Conservation (phyloP, 441 rosid genomes). For the Rhodomyrtus psidioides region DNA sequence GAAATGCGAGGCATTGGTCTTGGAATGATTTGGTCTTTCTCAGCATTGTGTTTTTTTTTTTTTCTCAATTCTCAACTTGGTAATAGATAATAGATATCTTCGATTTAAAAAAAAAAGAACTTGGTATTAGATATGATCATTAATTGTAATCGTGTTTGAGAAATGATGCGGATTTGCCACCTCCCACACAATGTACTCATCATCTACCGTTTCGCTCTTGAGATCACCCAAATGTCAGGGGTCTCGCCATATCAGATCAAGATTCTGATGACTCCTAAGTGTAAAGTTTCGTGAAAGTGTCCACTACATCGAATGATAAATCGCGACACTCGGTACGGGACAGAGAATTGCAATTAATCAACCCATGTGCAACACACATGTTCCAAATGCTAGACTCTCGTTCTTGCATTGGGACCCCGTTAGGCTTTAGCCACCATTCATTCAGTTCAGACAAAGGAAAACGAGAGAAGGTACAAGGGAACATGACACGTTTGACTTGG, state of each 20-base stretch:
- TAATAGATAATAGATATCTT: too few relatives aligned
- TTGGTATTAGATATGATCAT: too few relatives aligned
- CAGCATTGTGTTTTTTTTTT: fast-evolving
- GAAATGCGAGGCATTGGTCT: background rate
- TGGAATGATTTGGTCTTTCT: background rate
- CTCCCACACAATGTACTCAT: background rate
- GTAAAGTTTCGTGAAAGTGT: background rate
- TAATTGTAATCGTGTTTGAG: background rate
- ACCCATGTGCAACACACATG: background rate
- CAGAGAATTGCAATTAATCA: background rate
- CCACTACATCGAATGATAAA: fast-evolving
- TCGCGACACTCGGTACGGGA: fast-evolving
- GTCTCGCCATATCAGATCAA: background rate
- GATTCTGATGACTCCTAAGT: background rate
- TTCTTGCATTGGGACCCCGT: background rate
- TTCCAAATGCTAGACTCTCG: background rate
- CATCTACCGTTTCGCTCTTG: background rate
- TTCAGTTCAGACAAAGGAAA: background rate
- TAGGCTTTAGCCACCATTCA: background rate
- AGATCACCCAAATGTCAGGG: background rate
- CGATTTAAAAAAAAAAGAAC: too few relatives aligned
- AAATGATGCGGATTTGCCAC: background rate
- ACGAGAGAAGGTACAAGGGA: background rate
- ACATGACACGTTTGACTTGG: background rate
- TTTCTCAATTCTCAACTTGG: background rate